Evolutionary conservation across 1,284 basidiomycete genomes (phyloP).

Genomic region (Ustilago loliicola): DNA sequence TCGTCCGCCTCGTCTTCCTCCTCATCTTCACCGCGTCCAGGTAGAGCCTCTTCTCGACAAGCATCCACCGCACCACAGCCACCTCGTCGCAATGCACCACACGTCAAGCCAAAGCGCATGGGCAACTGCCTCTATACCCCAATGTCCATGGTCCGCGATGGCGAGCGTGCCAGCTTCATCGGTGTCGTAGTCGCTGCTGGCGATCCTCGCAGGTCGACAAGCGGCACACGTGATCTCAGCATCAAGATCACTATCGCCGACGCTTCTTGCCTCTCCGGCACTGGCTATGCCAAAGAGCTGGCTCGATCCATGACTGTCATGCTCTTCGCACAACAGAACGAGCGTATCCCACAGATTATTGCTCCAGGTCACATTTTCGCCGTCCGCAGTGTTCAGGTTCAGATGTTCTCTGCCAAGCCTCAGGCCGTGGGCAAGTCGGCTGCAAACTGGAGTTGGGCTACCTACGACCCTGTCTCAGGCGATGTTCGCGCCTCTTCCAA

Average conservation of each 20-base stretch:
- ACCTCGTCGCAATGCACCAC: conserved; percentile 37
- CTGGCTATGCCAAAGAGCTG: conserved; percentile 47
- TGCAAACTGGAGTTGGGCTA: conserved; percentile 40
- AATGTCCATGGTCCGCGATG: conserved; percentile 43
- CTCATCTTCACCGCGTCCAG: conserved; percentile 18
- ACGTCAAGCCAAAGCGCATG: conserved; percentile 50
- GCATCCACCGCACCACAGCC: conserved; percentile 18
- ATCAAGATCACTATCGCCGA: conserved; percentile 52
- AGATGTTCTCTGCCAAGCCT: conserved; percentile 44
- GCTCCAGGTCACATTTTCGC: conserved; percentile 41
- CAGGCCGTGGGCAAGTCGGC: conserved; percentile 49
- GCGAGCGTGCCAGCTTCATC: conserved; percentile 48
- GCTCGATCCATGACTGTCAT: conserved; percentile 43
- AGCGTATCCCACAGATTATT: conserved; percentile 37
- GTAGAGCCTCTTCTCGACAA: conserved; percentile 21
- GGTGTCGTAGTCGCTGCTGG: conserved; percentile 50
- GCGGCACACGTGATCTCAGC: conserved; percentile 44
- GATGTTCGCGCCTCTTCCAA: conserved; percentile 38
- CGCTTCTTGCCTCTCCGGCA: conserved; percentile 42
- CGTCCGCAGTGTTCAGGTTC: conserved; percentile 41
- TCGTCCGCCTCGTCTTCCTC: conserved; percentile 4
- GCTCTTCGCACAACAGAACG: conserved; percentile 39
- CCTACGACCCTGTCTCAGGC: conserved; percentile 45
- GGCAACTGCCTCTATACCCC: conserved; percentile 57
- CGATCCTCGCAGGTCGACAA: conserved; percentile 41